A percentile compares a stretch with the other conserved stretches of the same genome.
phyloP scores from a whole-genome alignment of 2,329 filamentous ascomycete species.

The Mycogone perniciosa region DNA sequence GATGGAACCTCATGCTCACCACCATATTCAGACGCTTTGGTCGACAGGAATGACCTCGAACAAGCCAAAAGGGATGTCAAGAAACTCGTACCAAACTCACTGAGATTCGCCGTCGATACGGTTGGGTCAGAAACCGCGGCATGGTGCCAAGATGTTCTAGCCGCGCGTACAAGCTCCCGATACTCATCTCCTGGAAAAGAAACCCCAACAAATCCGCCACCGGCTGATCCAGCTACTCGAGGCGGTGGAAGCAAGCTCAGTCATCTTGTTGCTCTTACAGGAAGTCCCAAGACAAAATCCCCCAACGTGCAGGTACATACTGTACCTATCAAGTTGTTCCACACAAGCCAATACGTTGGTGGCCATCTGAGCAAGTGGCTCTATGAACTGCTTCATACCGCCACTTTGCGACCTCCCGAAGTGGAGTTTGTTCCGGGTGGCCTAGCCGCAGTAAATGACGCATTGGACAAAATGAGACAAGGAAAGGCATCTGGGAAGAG shows the following conservation, averaged over 20 bases:
- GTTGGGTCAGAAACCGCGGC: slow-evolving; percentile 3
- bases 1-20: not conserved
- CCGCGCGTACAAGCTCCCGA: slow-evolving; percentile 8
- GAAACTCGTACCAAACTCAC: slow-evolving; percentile 1
- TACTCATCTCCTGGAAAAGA: slow-evolving; percentile 6
- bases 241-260: slow-evolving; percentile 10
- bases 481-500: slow-evolving; percentile 5
- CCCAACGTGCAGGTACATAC: slow-evolving; percentile 8
- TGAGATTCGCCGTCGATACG: slow-evolving; percentile 7
- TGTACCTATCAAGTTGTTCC: slow-evolving; percentile 6
- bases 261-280: slow-evolving; percentile 5
- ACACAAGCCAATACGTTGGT: slow-evolving; percentile 6
- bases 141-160: slow-evolving; percentile 10
- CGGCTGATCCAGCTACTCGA: not conserved
- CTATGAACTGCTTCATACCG: slow-evolving; percentile 5
- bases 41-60: slow-evolving; percentile 7
- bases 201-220: slow-evolving; percentile 6
- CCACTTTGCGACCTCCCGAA: not conserved
- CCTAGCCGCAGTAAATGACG: slow-evolving; percentile 5
- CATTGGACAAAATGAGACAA: slow-evolving; percentile 1
- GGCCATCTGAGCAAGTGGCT: slow-evolving; percentile 9
- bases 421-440: slow-evolving; percentile 2
- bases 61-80: slow-evolving; percentile 8
- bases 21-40: not conserved
- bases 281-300: not conserved